These are phyloP conservation scores for Groenewaldozyma sp. DNA, from an alignment of 1,139 yeast species.

Conservation along the genomic window DNA sequence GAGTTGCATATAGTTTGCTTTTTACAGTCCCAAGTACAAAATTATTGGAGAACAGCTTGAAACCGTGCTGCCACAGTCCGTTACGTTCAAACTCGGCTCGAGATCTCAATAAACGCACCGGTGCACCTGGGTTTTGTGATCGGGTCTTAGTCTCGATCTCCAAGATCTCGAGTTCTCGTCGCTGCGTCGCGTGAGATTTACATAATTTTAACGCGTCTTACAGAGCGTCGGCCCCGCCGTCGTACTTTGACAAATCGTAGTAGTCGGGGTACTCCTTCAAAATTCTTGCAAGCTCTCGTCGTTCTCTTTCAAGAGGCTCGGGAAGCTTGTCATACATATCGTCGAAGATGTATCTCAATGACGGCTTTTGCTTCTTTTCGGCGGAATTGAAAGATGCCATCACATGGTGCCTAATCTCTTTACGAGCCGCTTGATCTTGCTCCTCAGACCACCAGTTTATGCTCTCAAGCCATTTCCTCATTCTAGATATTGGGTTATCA, in stretches of 20 bases:
- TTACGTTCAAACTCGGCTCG: no score
- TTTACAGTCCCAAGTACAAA: no score
- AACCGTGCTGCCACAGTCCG: no score
- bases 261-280: conserved; percentile 27
- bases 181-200: neutral
- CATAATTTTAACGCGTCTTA: no score
- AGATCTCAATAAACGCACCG: no score
- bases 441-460: conserved; percentile 28
- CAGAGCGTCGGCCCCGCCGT: conserved; percentile 18
- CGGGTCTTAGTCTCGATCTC: no score
- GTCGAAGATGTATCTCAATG: conserved; percentile 22
- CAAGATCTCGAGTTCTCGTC: neutral
- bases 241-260: conserved; percentile 24
- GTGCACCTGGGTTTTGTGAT: no score
- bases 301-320: conserved; percentile 22
- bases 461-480: conserved; percentile 29
- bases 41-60: no score
- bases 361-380: conserved; percentile 27
- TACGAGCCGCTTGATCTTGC: conserved; percentile 21
- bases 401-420: conserved; percentile 20
- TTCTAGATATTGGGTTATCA: conserved; percentile 29
- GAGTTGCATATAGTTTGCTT: neutral
- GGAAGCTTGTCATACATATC: conserved; percentile 23
- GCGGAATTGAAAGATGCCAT: conserved; percentile 26
- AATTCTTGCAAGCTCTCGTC: conserved; percentile 24